Percentiles rank a stretch among this genome's conserved stretches.
These are phyloP conservation scores for Aspergillus ruber DNA, from an alignment of 2,329 filamentous ascomycete genomes.

Conservation along the genomic window DNA sequence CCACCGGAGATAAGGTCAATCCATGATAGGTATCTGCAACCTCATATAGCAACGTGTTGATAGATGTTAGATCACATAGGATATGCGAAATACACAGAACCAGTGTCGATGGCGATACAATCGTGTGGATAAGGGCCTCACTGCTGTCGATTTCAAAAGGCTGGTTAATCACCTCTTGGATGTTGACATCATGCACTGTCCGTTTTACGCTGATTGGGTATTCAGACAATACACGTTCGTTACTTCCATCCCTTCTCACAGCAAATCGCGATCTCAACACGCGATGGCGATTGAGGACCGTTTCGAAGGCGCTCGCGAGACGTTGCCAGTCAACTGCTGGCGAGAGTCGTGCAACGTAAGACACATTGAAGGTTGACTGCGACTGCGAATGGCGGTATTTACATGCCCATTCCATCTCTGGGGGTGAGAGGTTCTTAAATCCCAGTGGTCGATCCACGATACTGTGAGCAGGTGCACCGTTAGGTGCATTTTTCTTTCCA, in stretches of 20 bases:
- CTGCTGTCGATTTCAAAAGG: constrained; percentile 17
- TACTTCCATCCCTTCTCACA: not conserved
- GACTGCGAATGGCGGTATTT: not conserved
- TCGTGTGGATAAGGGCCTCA: constrained; percentile 19
- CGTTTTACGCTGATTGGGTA: not conserved
- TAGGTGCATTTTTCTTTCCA: not conserved
- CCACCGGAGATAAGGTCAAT: not conserved
- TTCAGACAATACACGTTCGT: not conserved
- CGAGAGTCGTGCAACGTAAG: constrained; percentile 1
- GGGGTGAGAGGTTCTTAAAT: not conserved
- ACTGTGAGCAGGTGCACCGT: not conserved
- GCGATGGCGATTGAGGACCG: constrained; percentile 1
- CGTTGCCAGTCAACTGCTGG: not conserved
- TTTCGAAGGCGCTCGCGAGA: constrained; percentile 1
- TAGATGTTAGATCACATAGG: constrained; percentile 27
- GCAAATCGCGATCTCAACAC: constrained; percentile 1
- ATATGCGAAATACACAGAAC: constrained; percentile 26
- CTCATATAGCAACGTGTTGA: constrained; percentile 21
- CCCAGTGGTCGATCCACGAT: not conserved
- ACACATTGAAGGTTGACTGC: constrained; percentile 2
- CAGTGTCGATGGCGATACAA: constrained; percentile 15
- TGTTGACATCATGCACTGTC: not conserved
- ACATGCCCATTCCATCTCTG: constrained; percentile 1
- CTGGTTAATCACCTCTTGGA: constrained; percentile 5
- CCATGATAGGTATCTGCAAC: constrained; percentile 15